A percentile compares a stretch with the other conserved stretches of the same genome.
phyloP scores from a whole-genome alignment of 139 green algal species.

The Trebouxia sp. region DNA sequence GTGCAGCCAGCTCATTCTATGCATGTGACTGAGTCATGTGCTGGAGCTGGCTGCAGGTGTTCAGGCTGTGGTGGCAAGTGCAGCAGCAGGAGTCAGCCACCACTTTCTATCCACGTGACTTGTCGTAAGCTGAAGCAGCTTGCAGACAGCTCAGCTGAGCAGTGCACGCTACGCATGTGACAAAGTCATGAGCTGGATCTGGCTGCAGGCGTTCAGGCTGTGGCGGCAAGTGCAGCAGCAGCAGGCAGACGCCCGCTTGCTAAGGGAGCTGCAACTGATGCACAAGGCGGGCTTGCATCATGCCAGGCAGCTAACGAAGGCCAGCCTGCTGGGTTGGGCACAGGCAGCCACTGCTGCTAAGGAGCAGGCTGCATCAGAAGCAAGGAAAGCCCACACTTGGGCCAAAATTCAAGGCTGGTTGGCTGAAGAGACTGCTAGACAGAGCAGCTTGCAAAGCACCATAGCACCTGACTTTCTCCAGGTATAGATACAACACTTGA shows the following conservation, averaged over 20 bases:
- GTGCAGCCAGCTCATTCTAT: too few relatives aligned
- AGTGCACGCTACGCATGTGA: not conserved
- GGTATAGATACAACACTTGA: too few relatives aligned
- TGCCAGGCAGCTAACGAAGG: not conserved
- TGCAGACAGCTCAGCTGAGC: not conserved
- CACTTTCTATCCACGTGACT: too few relatives aligned
- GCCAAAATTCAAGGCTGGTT: conserved; percentile 22
- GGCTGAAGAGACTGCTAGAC: not conserved
- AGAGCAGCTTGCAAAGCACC: not conserved
- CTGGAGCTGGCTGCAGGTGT: too few relatives aligned
- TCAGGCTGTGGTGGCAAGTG: too few relatives aligned
- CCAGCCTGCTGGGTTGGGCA: not conserved
- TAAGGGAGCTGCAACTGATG: conserved; percentile 7
- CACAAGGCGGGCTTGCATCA: conserved; percentile 10
- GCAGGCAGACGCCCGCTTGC: conserved; percentile 5
- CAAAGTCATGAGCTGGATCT: not conserved
- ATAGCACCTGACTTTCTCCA: not conserved
- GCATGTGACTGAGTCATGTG: too few relatives aligned
- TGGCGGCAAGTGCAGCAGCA: not conserved
- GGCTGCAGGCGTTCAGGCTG: not conserved
- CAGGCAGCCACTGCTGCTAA: not conserved
- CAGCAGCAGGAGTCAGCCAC: too few relatives aligned
- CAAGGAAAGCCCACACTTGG: not conserved
- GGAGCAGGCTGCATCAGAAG: conserved; percentile 23
- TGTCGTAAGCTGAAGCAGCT: too few relatives aligned